Evolutionary conservation across 441 rosid species (phyloP).

Genomic region (Dalechampia spathulata): DNA sequence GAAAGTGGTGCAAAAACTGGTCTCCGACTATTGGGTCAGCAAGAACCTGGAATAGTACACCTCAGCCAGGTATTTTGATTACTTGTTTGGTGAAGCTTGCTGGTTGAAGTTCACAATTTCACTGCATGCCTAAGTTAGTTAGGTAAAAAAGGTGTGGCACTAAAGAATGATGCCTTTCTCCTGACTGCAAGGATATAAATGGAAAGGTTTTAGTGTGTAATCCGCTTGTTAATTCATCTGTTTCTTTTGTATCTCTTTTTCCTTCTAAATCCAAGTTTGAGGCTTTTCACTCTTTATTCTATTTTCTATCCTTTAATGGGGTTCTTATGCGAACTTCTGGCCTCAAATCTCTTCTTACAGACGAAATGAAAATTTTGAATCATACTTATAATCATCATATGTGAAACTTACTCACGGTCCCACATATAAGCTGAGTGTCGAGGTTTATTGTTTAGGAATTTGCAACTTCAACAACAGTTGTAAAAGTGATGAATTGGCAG

Average conservation of each 20-base stretch:
- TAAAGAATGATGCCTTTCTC: too few relatives aligned
- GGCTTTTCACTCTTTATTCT: too few relatives aligned
- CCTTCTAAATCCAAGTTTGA: neutral
- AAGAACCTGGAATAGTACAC: conserved; percentile 67
- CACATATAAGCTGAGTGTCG: too few relatives aligned
- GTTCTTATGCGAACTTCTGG: too few relatives aligned
- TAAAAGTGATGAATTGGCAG: neutral
- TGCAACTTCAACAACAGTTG: neutral
- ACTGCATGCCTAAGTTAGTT: neutral
- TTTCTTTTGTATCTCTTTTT: neutral
- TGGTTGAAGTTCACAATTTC: neutral
- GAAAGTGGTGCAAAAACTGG: conserved; percentile 34
- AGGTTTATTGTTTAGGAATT: neutral
- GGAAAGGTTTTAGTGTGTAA: too few relatives aligned
- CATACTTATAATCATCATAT: too few relatives aligned
- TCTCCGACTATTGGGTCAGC: conserved; percentile 55
- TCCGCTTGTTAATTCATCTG: neutral
- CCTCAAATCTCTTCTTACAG: too few relatives aligned
- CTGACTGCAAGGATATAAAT: neutral
- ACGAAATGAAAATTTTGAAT: too few relatives aligned
- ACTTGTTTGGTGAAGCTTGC: neutral
- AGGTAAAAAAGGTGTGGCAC: too few relatives aligned
- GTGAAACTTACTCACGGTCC: too few relatives aligned
- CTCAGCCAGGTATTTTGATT: conserved; percentile 58
- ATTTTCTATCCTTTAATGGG: too few relatives aligned